Base-by-base conservation (phyloP, 768 basidiomycete genomes). In the Tubosaeta brunneosetosa region DNA sequence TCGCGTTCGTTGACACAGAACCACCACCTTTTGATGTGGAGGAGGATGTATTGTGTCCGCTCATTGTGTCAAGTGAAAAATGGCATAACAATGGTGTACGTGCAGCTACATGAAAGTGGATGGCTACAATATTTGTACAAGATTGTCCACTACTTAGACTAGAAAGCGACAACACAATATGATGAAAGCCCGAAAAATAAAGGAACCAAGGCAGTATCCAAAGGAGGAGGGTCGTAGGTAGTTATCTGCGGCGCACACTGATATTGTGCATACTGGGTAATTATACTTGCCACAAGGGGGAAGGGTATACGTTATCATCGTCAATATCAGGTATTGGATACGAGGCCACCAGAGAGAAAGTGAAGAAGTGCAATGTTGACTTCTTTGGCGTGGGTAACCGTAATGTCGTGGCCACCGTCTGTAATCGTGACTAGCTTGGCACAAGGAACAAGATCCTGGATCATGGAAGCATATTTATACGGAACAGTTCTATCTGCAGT, bases 401-500 rank as follows among this genome's bases (percentile, higher is more conserved):
- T 70, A 34, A 70, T 58, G 45, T 70, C 69, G 41, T 70, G 69
- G 14, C 66, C 59, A 9, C 59, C 70, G 26, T 56, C 56, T 3
- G 32, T 32, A 45, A 70, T 68, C 33, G 70, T 70, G 3, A 69
- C 57, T 25, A 70, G 55, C 32, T 55, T 52, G 37, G 71, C 63
- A 25, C 55, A 53, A 31, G 70, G 69, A 13, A 71, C 55, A 19
- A 72, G 58, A 33, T 32, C 49, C 33, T 59, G 67, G 14, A 72
- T 71, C 57, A 60, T 63, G 46, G 53, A 61, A 7, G 69, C 54
- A 17, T 70, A 70, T 34, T 60, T 62, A 44, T 70, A 70, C 0
- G 67, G 69, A 29, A 70, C 69, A 29, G 70, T 69, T 34, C 47
- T 66, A 26, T 70, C 70, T 11, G 61, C 61, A 9, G 69, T 70